Percentiles rank a stretch among this genome's conserved stretches.
Conservation (phyloP, 2,329 filamentous ascomycete genomes). For the Helotiales sp. region DNA sequence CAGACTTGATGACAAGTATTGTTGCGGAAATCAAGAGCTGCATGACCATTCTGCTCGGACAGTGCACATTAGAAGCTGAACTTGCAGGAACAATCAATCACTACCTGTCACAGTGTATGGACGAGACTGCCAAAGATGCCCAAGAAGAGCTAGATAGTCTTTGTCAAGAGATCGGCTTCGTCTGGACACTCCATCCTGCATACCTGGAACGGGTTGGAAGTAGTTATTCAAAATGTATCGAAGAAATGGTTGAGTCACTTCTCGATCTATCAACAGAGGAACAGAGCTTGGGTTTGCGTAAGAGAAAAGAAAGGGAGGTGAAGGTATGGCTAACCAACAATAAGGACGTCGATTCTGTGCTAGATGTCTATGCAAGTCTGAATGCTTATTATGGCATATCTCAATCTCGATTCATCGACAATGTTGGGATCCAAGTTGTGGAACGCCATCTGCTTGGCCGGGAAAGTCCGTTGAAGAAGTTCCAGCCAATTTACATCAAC, state of each 20-base stretch:
- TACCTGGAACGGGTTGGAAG: background rate
- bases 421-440: slow-evolving; percentile 19
- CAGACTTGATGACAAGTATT: background rate
- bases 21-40: background rate
- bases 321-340: background rate
- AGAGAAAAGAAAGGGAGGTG: background rate
- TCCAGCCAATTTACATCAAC: slow-evolving; percentile 17
- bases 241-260: background rate
- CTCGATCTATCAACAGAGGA: background rate
- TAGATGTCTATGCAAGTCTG: slow-evolving; percentile 14
- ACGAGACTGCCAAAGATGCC: background rate
- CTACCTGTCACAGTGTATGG: background rate
- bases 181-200: background rate
- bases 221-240: background rate
- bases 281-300: background rate
- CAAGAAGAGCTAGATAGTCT: background rate
- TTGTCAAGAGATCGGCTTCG: background rate
- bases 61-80: background rate
- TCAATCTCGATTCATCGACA: slow-evolving; percentile 21
- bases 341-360: slow-evolving; percentile 5
- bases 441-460: slow-evolving; percentile 21
- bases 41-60: background rate
- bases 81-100: background rate
- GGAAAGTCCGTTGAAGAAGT: slow-evolving; percentile 12
- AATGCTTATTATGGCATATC: slow-evolving; percentile 17